phyloP scores from a whole-genome alignment of 1,139 yeast genomes.

The Candida sanyaensis region DNA sequence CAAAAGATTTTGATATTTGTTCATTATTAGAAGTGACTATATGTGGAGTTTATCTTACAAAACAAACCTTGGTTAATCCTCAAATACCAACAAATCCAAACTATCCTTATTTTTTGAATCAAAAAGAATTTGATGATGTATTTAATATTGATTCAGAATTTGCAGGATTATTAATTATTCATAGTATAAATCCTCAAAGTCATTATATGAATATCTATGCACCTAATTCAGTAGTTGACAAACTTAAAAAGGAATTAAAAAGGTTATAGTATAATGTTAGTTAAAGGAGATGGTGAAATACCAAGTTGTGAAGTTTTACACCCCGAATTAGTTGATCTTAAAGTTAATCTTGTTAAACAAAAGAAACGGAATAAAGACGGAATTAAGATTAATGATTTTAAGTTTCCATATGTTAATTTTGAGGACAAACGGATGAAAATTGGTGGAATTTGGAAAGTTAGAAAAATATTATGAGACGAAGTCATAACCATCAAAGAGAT shows the following conservation, averaged over 20 bases:
- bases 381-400: not conserved
- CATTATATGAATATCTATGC: slow-evolving; percentile 57
- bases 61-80: not conserved
- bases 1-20: slow-evolving; percentile 24
- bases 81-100: not conserved
- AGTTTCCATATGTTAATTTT: slow-evolving; percentile 55
- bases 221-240: slow-evolving; percentile 32
- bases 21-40: slow-evolving; percentile 55
- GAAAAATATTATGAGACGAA: slow-evolving; percentile 64
- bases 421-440: slow-evolving; percentile 42
- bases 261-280: slow-evolving; percentile 44
- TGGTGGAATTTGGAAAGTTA: slow-evolving; percentile 62
- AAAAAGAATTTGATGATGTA: not conserved
- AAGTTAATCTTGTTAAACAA: slow-evolving; percentile 14
- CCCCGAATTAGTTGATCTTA: slow-evolving; percentile 21
- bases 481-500: slow-evolving; percentile 17
- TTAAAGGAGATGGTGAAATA: slow-evolving; percentile 66
- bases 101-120: slow-evolving; percentile 7
- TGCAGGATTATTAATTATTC: slow-evolving; percentile 54
- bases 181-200: slow-evolving; percentile 54
- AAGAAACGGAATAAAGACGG: slow-evolving; percentile 13
- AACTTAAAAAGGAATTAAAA: slow-evolving; percentile 19
- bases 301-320: slow-evolving; percentile 36
- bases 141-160: slow-evolving; percentile 14
- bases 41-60: slow-evolving; percentile 44